Evolutionary conservation across 2,329 filamentous ascomycete species (phyloP).

Genomic region (Epichloe sibirici): DNA sequence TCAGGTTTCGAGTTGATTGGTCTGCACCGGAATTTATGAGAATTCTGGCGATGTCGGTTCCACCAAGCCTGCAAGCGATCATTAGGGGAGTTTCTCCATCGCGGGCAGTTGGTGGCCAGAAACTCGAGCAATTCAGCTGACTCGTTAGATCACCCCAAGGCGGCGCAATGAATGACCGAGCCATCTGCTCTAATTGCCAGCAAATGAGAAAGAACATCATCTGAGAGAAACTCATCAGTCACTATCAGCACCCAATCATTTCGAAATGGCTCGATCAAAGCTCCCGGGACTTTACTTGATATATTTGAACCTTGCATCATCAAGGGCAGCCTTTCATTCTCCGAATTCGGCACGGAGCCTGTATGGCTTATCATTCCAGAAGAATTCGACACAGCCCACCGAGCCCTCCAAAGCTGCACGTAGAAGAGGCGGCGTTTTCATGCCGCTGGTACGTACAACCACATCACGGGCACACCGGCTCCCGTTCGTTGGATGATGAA

Average conservation of each 20-base stretch:
- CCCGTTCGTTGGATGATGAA: conserved; percentile 55
- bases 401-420: conserved; percentile 43
- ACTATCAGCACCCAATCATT: conserved; percentile 50
- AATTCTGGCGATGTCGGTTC: conserved; percentile 41
- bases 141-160: conserved; percentile 32
- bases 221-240: conserved; percentile 20
- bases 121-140: conserved; percentile 50
- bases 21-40: conserved; percentile 60
- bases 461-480: conserved; percentile 51
- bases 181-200: conserved; percentile 33
- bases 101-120: conserved; percentile 48
- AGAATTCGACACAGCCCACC: conserved; percentile 64
- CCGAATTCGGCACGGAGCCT: conserved; percentile 58
- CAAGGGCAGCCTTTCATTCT: conserved; percentile 42
- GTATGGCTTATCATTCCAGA: conserved; percentile 57
- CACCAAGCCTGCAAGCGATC: conserved; percentile 48
- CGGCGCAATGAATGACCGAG: conserved; percentile 53
- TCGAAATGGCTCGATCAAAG: conserved; percentile 48
- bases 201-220: neutral
- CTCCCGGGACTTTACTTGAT: conserved; percentile 48
- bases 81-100: conserved; percentile 55
- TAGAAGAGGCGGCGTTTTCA: conserved; percentile 45
- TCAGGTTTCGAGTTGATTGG: conserved; percentile 48
- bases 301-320: conserved; percentile 50
- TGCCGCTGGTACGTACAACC: conserved; percentile 25